A percentile compares a stretch with the other conserved stretches of the same genome.
These are phyloP conservation scores for Eutrema yunnanense DNA, from an alignment of 345 rosid genomes.

Conservation along the genomic window DNA sequence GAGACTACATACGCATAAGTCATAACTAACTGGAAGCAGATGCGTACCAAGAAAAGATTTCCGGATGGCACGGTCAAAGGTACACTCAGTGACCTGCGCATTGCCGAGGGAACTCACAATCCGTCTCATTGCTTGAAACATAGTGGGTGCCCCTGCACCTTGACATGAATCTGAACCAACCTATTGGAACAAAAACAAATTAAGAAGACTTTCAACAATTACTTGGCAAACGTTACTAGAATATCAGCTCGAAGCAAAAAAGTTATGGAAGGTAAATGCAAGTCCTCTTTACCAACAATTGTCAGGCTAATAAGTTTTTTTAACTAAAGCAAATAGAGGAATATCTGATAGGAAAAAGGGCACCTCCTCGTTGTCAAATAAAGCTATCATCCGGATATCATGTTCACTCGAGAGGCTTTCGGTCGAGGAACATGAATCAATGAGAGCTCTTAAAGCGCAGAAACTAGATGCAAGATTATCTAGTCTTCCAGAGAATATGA, in stretches of 20 bases:
- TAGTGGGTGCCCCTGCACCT: slow-evolving; percentile 93
- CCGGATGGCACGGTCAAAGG: slow-evolving; percentile 69
- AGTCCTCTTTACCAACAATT: background rate
- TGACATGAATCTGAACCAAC: slow-evolving; percentile 87
- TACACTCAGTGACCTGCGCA: slow-evolving; percentile 48
- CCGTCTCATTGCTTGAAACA: slow-evolving; percentile 94
- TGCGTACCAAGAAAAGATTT: slow-evolving; percentile 78
- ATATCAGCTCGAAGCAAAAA: background rate
- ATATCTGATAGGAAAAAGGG: slow-evolving; percentile 9
- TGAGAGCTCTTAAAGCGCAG: slow-evolving; percentile 83
- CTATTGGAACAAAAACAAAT: slow-evolving; percentile 33
- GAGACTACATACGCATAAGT: background rate
- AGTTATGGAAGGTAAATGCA: background rate
- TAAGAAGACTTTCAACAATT: background rate
- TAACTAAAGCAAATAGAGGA: background rate
- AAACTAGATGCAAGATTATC: slow-evolving; percentile 93
- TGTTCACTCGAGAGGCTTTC: slow-evolving; percentile 52
- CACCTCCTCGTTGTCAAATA: slow-evolving; percentile 98
- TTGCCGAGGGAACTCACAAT: slow-evolving; percentile 60
- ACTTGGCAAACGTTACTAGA: background rate
- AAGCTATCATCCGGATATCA: slow-evolving; percentile 77
- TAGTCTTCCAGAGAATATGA: slow-evolving; percentile 91
- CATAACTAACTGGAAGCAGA: background rate
- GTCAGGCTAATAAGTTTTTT: background rate
- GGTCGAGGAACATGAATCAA: slow-evolving; percentile 62